phyloP scores from a whole-genome alignment of 768 basidiomycete species.

The Boletus sp. region DNA sequence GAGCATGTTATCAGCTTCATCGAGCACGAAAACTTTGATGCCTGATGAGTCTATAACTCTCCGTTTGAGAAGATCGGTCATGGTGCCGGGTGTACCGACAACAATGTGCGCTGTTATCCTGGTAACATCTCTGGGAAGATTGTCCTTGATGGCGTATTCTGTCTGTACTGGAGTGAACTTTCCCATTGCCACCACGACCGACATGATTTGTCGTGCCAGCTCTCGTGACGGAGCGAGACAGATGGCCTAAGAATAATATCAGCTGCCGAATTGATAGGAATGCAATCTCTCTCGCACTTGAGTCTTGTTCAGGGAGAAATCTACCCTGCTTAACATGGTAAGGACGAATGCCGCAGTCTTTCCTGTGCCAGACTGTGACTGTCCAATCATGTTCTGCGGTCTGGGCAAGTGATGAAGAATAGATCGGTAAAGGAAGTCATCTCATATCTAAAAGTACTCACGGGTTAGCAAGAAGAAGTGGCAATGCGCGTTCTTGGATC shows the following conservation, averaged over 20 bases:
- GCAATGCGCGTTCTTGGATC: slow-evolving; percentile 96
- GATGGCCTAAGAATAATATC: slow-evolving; percentile 59
- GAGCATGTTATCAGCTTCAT: slow-evolving; percentile 99
- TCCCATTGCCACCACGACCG: slow-evolving; percentile 91
- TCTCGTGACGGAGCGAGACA: slow-evolving; percentile 98
- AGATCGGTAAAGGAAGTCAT: not conserved
- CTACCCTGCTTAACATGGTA: slow-evolving; percentile 94
- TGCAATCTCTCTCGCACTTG: slow-evolving; percentile 52
- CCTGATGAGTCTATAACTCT: slow-evolving; percentile 75
- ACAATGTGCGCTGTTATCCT: slow-evolving; percentile 85
- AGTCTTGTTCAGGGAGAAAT: slow-evolving; percentile 77
- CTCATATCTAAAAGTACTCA: slow-evolving; percentile 38
- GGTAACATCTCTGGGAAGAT: slow-evolving; percentile 61
- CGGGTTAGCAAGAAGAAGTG: slow-evolving; percentile 88
- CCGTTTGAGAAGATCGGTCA: slow-evolving; percentile 80
- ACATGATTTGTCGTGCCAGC: slow-evolving; percentile 96
- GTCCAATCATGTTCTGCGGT: slow-evolving; percentile 98
- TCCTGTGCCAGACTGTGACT: slow-evolving; percentile 98
- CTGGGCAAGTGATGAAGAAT: slow-evolving; percentile 40
- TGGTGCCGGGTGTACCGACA: slow-evolving; percentile 95
- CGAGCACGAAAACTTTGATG: slow-evolving; percentile 91
- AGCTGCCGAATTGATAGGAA: not conserved
- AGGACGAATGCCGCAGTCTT: slow-evolving; percentile 98
- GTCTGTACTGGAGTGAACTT: slow-evolving; percentile 93
- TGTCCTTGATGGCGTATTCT: slow-evolving; percentile 93